Percentiles rank a stretch among this genome's conserved stretches.
These are phyloP conservation scores for Epicoccum nigrum DNA, from an alignment of 2,329 filamentous ascomycete species.

Conservation along the genomic window DNA sequence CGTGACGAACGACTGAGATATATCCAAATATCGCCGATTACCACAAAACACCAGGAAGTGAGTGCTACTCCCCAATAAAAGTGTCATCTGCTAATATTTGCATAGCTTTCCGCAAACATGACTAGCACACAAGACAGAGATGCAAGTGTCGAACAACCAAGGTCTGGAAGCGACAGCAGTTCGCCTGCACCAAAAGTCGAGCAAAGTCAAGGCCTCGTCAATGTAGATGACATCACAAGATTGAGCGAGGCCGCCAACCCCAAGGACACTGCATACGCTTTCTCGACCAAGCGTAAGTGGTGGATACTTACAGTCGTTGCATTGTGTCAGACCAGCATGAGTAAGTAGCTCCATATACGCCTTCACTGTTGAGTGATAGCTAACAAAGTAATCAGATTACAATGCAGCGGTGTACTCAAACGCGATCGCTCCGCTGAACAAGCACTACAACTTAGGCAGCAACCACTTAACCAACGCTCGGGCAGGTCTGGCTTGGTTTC, in stretches of 20 bases:
- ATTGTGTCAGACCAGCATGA: constrained; percentile 58
- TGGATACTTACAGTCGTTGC: constrained; percentile 59
- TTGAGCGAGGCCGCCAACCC: constrained; percentile 28
- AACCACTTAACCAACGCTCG: constrained; percentile 51
- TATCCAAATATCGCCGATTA: too few relatives aligned
- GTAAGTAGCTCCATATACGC: constrained; percentile 46
- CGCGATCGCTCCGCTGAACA: constrained; percentile 56
- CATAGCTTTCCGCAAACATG: constrained; percentile 1
- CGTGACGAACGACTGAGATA: too few relatives aligned
- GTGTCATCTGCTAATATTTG: too few relatives aligned
- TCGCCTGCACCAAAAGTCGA: neutral
- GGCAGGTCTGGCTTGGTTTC: constrained; percentile 74
- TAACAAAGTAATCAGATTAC: constrained; percentile 49
- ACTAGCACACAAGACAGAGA: constrained; percentile 1
- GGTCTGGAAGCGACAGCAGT: neutral
- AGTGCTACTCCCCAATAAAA: neutral
- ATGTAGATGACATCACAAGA: constrained; percentile 5
- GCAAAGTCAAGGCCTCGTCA: neutral
- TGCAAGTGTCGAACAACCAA: neutral
- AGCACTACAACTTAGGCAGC: constrained; percentile 60
- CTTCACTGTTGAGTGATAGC: constrained; percentile 32
- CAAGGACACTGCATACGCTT: constrained; percentile 52
- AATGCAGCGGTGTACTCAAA: constrained; percentile 63
- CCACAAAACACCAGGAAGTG: too few relatives aligned
- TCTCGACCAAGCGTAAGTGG: constrained; percentile 60